Conservation (phyloP, 192 early-diverging fungal genomes). For the Jimgerdemannia lactiflua region DNA sequence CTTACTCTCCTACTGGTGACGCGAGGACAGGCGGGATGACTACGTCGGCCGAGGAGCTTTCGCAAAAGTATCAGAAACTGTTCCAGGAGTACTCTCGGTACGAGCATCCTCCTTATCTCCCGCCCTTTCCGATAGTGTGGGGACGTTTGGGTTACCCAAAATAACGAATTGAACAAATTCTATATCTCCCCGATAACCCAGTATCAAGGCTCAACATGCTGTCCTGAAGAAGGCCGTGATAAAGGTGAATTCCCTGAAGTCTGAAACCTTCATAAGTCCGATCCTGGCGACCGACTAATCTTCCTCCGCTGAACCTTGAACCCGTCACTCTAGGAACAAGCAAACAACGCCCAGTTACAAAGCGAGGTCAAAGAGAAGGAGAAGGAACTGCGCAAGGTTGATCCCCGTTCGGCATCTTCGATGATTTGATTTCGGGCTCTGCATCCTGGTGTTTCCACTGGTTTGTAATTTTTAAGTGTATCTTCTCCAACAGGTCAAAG, state of each 20-base stretch:
- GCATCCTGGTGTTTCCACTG: neutral
- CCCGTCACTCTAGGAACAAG: conserved; percentile 45
- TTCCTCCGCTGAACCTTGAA: neutral
- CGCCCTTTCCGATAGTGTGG: neutral
- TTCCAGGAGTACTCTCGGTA: conserved; percentile 54
- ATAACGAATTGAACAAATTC: neutral
- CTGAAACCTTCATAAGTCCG: neutral
- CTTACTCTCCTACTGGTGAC: too few species aligned
- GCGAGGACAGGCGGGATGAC: conserved; percentile 21
- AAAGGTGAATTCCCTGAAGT: conserved; percentile 30
- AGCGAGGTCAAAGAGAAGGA: conserved; percentile 54
- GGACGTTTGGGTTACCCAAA: conserved; percentile 1
- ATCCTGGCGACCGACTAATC: neutral
- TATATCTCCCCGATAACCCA: conserved; percentile 5
- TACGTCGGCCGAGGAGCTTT: conserved; percentile 50
- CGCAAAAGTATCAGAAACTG: conserved; percentile 51
- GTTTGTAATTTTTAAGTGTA: neutral
- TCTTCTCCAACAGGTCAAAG: conserved; percentile 20
- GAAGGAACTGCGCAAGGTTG: conserved; percentile 53
- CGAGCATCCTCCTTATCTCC: neutral
- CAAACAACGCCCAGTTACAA: conserved; percentile 42
- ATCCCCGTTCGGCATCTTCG: too few species aligned
- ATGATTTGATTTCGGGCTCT: neutral
- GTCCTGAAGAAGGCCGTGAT: conserved; percentile 56
- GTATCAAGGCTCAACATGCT: conserved; percentile 58